These are phyloP conservation scores for Aspergillus sp. DNA, from an alignment of 2,329 filamentous ascomycete species.

Conservation along the genomic window DNA sequence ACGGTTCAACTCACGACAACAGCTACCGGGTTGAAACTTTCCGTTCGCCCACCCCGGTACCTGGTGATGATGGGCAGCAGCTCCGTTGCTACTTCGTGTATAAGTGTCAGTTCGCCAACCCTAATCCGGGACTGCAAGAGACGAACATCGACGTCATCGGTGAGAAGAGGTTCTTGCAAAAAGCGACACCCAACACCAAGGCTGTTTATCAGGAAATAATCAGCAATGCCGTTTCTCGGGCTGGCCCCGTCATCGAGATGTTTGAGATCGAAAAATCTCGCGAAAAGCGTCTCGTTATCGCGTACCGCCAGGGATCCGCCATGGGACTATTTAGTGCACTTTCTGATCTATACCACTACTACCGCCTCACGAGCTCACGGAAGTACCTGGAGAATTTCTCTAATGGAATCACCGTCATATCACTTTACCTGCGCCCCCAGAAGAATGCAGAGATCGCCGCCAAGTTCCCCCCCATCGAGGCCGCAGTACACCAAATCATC, in stretches of 20 bases:
- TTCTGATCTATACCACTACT: slow-evolving; percentile 97
- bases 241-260: slow-evolving; percentile 94
- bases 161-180: slow-evolving; percentile 90
- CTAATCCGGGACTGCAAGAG: slow-evolving; percentile 71
- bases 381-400: slow-evolving; percentile 99
- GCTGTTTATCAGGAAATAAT: slow-evolving; percentile 95
- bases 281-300: slow-evolving; percentile 92
- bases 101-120: slow-evolving; percentile 84
- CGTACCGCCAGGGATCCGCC: slow-evolving; percentile 90
- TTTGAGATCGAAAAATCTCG: slow-evolving; percentile 90
- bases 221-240: slow-evolving; percentile 75
- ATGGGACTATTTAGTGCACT: slow-evolving; percentile 92
- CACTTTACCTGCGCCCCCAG: slow-evolving; percentile 82
- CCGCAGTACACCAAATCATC: slow-evolving; percentile 97
- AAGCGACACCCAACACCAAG: slow-evolving; percentile 94
- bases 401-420: slow-evolving; percentile 97
- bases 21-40: slow-evolving; percentile 96
- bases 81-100: slow-evolving; percentile 99
- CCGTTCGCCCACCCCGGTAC: slow-evolving; percentile 80
- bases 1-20: slow-evolving; percentile 68
- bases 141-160: slow-evolving; percentile 88
- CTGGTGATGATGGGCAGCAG: slow-evolving; percentile 72
- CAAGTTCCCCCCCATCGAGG: slow-evolving; percentile 77
- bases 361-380: slow-evolving; percentile 89
- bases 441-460: slow-evolving; percentile 55